Evolutionary conservation across 495 filamentous ascomycete species (phyloP), one percentile per base, ranked within the genome.

Genomic region (Aspergillus hancockii): DNA sequence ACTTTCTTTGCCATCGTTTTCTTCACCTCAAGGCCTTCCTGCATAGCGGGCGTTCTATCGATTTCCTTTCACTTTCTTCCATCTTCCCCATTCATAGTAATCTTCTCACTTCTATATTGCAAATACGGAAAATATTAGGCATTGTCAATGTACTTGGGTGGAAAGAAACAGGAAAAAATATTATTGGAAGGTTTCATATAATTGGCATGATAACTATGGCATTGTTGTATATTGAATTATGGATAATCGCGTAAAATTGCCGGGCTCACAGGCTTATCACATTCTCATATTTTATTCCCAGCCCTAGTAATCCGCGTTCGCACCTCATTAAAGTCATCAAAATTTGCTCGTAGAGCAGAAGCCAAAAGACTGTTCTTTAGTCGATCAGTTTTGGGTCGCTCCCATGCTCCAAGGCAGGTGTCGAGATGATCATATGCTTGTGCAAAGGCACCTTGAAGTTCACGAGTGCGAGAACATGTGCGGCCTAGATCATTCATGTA

Each of bases 401-500:
- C 52, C 72, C 71, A 74, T 2, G 18, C 31, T n/a, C 65, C 57
- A 16, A 71, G 59, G 0, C 67, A 49, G 4, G 31, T 12, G 25
- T 56, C 53, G 28, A 80, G 59, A 32, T 52, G 45, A 18, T 62
- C 23, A 59, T 71, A 49, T 38, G 72, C 69, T 31, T 54, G 28
- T 3, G 58, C 59, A 43, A 77, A 71, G 0, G 58, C 62, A 38
- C 4, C 18, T 40, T 78, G 74, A 8, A 78, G 21, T 28, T 75
- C 71, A 19, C 43, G 18, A 2, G 71, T 71, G 18, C 71, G 70
- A 22, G 64, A 65, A 60, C 69, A 80, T 1, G 64, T 60, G 1
- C 69, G 66, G 19, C 85, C 86, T 0, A 87, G 69, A 61, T 88
- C 83, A 56, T 83, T 83, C 62, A 75, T 71, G 31, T 75, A 74